phyloP scores from a whole-genome alignment of 73 alveolate species.

The Blepharisma japonicum region DNA sequence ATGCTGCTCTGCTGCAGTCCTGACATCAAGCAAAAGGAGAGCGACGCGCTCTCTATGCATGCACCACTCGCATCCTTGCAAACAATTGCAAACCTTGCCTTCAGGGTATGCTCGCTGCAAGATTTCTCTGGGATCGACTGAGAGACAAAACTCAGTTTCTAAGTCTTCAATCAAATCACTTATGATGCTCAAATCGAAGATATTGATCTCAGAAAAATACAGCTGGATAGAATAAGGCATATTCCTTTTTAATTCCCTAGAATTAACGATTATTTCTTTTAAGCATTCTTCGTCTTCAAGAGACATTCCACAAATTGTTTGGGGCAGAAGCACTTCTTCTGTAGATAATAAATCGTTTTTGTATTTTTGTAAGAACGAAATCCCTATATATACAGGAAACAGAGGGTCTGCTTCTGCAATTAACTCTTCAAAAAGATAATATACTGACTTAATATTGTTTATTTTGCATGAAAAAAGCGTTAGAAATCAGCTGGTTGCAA shows the following conservation, averaged over 20 bases:
- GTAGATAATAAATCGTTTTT: not conserved
- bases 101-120: not conserved
- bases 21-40: not conserved
- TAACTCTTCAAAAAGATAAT: not conserved
- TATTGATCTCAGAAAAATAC: not conserved
- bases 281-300: not conserved
- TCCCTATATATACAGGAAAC: not conserved
- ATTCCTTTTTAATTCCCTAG: not conserved
- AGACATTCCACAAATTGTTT: not conserved
- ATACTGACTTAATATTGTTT: not conserved
- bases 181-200: not conserved
- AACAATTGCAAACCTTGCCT: not conserved
- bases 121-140: not conserved
- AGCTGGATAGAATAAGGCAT: not conserved
- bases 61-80: conserved; percentile 26
- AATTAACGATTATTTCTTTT: not conserved
- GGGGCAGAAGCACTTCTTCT: conserved; percentile 13
- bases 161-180: not conserved
- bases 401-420: not conserved
- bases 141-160: conserved; percentile 3
- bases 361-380: conserved; percentile 1
- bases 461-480: conserved; percentile 5
- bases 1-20: conserved; percentile 10
- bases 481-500: conserved; percentile 10
- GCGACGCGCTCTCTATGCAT: not conserved